Evolutionary conservation across 257 asterid genomes (phyloP).

Genomic region (Oldenlandia corymbosa): DNA sequence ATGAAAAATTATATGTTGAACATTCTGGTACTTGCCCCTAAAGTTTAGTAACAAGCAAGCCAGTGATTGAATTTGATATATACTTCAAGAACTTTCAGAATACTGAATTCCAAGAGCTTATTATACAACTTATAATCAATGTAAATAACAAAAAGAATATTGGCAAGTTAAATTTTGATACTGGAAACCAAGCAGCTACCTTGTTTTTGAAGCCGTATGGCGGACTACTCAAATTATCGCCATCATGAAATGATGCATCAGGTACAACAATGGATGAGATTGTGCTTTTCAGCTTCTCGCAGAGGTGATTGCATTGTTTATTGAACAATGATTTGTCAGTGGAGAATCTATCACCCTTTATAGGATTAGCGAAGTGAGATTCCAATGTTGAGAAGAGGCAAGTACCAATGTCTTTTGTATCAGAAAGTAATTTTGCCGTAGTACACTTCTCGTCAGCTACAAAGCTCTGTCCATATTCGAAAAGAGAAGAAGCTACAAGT

Average conservation of each 20-base stretch:
- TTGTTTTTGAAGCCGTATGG: conserved; percentile 41
- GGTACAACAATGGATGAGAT: conserved; percentile 44
- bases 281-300: conserved; percentile 50
- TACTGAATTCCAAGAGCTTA: conserved; percentile 37
- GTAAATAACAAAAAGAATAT: conserved; percentile 47
- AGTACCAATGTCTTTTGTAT: conserved; percentile 60
- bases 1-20: not conserved
- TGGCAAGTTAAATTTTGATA: conserved; percentile 46
- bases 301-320: conserved; percentile 51
- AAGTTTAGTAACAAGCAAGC: conserved; percentile 7
- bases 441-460: conserved; percentile 54
- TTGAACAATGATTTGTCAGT: conserved; percentile 30
- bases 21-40: not conserved
- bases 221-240: conserved; percentile 25
- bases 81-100: conserved; percentile 27
- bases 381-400: conserved; percentile 64
- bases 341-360: conserved; percentile 32
- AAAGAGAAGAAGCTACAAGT: not conserved
- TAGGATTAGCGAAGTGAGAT: conserved; percentile 45
- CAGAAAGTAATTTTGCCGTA: conserved; percentile 49
- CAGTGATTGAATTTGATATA: conserved; percentile 10
- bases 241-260: conserved; percentile 30
- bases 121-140: conserved; percentile 49
- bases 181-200: conserved; percentile 82
- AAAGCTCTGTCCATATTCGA: conserved; percentile 40